phyloP scores from a whole-genome alignment of 1,139 yeast genomes.

The Candida sojae region DNA sequence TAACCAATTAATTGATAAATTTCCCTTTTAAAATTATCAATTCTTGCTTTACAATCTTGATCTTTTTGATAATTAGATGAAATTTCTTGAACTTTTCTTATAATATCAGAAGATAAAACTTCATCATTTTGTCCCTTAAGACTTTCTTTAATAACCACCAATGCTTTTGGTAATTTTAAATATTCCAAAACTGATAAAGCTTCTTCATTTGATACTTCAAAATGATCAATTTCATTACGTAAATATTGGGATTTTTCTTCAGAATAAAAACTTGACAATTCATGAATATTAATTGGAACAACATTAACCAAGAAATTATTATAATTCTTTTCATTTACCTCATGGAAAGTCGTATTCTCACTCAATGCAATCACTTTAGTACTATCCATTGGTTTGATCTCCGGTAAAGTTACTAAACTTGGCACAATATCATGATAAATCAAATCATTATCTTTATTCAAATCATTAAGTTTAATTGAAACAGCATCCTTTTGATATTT shows the following conservation, averaged over 20 bases:
- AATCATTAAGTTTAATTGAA: conserved; percentile 43
- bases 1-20: conserved; percentile 40
- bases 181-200: conserved; percentile 76
- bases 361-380: conserved; percentile 63
- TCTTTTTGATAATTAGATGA: conserved; percentile 24
- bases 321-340: conserved; percentile 57
- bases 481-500: conserved; percentile 49
- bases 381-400: conserved; percentile 73
- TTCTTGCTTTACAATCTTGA: conserved; percentile 22
- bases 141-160: conserved; percentile 52
- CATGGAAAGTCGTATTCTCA: conserved; percentile 33
- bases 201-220: conserved; percentile 81
- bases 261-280: conserved; percentile 80
- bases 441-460: conserved; percentile 84
- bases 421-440: conserved; percentile 83
- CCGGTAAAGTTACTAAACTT: conserved; percentile 54
- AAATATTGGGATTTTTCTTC: conserved; percentile 83
- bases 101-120: conserved; percentile 19
- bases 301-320: conserved; percentile 69
- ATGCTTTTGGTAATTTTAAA: conserved; percentile 70
- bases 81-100: conserved; percentile 30
- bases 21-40: conserved; percentile 34
- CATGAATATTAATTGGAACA: conserved; percentile 85
- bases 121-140: conserved; percentile 4
- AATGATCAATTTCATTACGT: conserved; percentile 72